Evolutionary conservation across 768 basidiomycete genomes (phyloP).

Genomic region (Lactifluus hygrophoroides): DNA sequence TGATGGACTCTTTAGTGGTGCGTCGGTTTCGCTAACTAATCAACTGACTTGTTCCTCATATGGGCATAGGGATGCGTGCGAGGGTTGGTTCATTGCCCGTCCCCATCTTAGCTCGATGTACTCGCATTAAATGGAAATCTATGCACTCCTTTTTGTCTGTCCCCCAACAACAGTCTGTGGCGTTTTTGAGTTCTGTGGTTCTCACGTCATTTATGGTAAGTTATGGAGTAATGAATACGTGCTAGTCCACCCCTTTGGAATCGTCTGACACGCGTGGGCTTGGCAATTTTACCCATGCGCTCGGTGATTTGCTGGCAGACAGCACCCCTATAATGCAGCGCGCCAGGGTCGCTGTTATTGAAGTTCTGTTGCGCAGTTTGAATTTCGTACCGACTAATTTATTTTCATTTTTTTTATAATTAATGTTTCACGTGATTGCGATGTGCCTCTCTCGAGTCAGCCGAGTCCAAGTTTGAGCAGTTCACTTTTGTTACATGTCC

Average conservation of each 20-base stretch:
- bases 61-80: constrained; percentile 18
- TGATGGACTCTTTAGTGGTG: constrained; percentile 14
- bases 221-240: not conserved
- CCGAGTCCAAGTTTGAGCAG: too few relatives aligned
- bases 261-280: not conserved
- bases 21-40: too few relatives aligned
- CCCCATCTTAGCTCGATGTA: constrained; percentile 15
- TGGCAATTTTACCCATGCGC: not conserved
- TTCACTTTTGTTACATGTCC: not conserved
- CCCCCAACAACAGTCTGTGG: not conserved
- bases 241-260: not conserved
- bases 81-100: constrained; percentile 7
- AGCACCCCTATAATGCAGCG: not conserved
- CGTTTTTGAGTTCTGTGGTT: constrained; percentile 7
- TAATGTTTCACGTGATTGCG: not conserved
- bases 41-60: not conserved
- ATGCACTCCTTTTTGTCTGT: constrained; percentile 1
- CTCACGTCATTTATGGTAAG: constrained; percentile 3
- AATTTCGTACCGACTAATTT: not conserved
- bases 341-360: constrained; percentile 14
- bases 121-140: constrained; percentile 16
- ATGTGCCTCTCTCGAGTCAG: not conserved
- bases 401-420: not conserved
- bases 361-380: constrained; percentile 13
- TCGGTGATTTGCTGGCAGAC: not conserved